Evolutionary conservation across 202 grass and related monocot species (phyloP).

Genomic region (Sporobolus alterniflorus): DNA sequence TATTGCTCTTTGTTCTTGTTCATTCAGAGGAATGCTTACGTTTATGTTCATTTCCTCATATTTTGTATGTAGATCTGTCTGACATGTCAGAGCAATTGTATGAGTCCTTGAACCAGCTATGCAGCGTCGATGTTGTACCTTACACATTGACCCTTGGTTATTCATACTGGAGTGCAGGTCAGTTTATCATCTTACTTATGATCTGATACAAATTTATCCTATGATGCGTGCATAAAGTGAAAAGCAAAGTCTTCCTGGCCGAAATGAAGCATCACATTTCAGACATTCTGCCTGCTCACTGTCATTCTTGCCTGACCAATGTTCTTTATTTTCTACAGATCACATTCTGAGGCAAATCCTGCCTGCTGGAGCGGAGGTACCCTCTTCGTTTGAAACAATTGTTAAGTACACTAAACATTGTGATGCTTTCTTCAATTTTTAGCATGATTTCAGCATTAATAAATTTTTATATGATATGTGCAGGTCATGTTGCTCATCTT

Average conservation of each 20-base stretch:
- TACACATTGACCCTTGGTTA: constrained; percentile 86
- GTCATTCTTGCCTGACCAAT: neutral
- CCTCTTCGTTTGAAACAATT: constrained; percentile 99
- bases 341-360: constrained; percentile 91
- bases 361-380: constrained; percentile 79
- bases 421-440: constrained; percentile 22
- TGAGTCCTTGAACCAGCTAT: constrained; percentile 80
- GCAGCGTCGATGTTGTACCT: constrained; percentile 73
- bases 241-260: neutral
- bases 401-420: constrained; percentile 69
- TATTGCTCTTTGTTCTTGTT: constrained; percentile 15
- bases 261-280: neutral
- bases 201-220: neutral
- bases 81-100: constrained; percentile 62
- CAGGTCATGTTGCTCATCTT: constrained; percentile 98
- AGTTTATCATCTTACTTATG: constrained; percentile 43
- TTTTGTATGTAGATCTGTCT: constrained; percentile 73
- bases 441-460: constrained; percentile 17
- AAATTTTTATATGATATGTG: constrained; percentile 39
- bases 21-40: neutral
- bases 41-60: neutral
- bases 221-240: neutral
- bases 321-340: constrained; percentile 52
- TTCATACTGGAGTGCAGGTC: constrained; percentile 90
- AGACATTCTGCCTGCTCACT: neutral